Conservation (phyloP, 2,329 filamentous ascomycete species). For the Paramyrothecium sp. region DNA sequence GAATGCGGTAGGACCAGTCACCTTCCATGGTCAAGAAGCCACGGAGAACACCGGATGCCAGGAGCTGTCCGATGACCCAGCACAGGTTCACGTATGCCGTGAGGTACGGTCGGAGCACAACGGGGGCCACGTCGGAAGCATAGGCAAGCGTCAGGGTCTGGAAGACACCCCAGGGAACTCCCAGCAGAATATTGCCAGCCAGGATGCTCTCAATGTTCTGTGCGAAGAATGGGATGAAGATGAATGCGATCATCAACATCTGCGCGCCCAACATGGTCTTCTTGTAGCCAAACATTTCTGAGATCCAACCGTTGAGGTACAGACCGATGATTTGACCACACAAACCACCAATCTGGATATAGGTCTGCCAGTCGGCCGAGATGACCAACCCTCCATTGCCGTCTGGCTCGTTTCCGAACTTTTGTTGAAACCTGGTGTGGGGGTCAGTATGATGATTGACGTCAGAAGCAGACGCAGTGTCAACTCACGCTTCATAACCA, state of each 20-base stretch:
- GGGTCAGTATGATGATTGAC: background rate
- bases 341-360: slow-evolving; percentile 36
- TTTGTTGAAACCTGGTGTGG: slow-evolving; percentile 36
- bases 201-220: slow-evolving; percentile 52
- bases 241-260: slow-evolving; percentile 48
- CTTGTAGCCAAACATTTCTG: slow-evolving; percentile 59
- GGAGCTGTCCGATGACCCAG: slow-evolving; percentile 47
- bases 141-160: slow-evolving; percentile 58
- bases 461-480: background rate
- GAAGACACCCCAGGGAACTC: slow-evolving; percentile 54
- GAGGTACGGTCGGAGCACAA: slow-evolving; percentile 47
- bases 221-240: slow-evolving; percentile 59
- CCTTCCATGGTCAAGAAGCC: slow-evolving; percentile 33
- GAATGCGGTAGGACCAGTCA: slow-evolving; percentile 46
- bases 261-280: slow-evolving; percentile 57
- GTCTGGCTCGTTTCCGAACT: slow-evolving; percentile 39
- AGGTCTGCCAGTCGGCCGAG: slow-evolving; percentile 27
- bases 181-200: slow-evolving; percentile 55
- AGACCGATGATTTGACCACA: slow-evolving; percentile 63
- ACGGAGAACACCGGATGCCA: slow-evolving; percentile 40
- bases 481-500: slow-evolving; percentile 28
- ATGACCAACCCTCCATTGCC: slow-evolving; percentile 14
- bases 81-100: slow-evolving; percentile 48
- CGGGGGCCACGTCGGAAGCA: slow-evolving; percentile 66
- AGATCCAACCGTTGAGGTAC: slow-evolving; percentile 59